Evolutionary conservation across 257 asterid genomes (phyloP).

Genomic region (Solanum clarkiae): DNA sequence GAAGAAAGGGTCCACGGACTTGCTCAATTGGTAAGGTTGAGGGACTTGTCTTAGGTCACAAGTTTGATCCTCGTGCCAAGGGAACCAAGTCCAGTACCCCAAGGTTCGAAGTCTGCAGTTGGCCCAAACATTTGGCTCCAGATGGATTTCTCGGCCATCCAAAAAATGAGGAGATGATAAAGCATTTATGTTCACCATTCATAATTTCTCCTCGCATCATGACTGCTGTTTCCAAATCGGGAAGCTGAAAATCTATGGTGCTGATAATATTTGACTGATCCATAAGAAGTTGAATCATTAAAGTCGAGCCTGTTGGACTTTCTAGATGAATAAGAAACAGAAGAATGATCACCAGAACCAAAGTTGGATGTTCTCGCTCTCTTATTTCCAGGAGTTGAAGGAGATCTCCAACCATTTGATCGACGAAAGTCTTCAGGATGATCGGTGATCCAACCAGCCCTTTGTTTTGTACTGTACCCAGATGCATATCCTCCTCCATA

Average conservation of each 20-base stretch:
- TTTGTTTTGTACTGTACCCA: constrained; percentile 30
- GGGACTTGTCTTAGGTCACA: neutral
- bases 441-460: constrained; percentile 67
- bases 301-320: constrained; percentile 11
- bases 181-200: constrained; percentile 9
- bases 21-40: neutral
- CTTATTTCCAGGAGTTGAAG: constrained; percentile 39
- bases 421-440: constrained; percentile 32
- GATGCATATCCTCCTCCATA: constrained; percentile 12
- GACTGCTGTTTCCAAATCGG: constrained; percentile 28
- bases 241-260: constrained; percentile 41
- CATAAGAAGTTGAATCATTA: constrained; percentile 21
- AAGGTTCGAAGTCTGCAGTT: neutral
- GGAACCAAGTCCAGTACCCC: neutral
- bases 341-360: constrained; percentile 18
- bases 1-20: neutral
- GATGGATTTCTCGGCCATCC: neutral
- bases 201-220: constrained; percentile 27
- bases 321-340: constrained; percentile 27
- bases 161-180: neutral
- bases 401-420: constrained; percentile 39
- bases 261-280: constrained; percentile 15
- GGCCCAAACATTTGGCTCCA: neutral
- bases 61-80: neutral
- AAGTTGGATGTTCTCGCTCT: constrained; percentile 13